Percentiles rank a stretch among this genome's conserved stretches.
phyloP scores from a whole-genome alignment of 805 yeast species.

The Nakazawaea pomicola region DNA sequence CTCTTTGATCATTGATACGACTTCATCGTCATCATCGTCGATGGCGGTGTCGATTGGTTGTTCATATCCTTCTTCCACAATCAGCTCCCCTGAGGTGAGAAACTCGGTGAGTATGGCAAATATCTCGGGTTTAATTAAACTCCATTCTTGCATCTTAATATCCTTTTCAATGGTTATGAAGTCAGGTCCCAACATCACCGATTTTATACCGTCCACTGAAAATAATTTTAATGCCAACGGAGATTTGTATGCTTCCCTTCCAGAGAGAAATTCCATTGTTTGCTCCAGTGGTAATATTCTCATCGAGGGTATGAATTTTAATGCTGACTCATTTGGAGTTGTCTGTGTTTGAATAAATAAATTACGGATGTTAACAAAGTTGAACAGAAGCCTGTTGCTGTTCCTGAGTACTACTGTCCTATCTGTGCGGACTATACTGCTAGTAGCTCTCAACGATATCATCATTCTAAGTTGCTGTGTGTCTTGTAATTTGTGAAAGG shows the following conservation, averaged over 20 bases:
- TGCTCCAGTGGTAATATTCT: constrained; percentile 57
- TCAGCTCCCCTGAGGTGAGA: constrained; percentile 50
- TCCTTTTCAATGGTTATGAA: constrained; percentile 77
- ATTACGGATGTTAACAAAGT: not conserved
- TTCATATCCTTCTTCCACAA: constrained; percentile 38
- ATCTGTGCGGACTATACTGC: no score
- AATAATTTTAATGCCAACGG: constrained; percentile 76
- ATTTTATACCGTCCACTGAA: constrained; percentile 67
- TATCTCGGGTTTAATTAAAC: constrained; percentile 60
- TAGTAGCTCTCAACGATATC: no score
- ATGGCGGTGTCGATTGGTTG: constrained; percentile 25
- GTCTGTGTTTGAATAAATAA: constrained; percentile 76
- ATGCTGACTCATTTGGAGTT: constrained; percentile 83
- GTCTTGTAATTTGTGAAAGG: no score
- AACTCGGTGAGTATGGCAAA: constrained; percentile 54
- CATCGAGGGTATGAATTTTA: constrained; percentile 77
- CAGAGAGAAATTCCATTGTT: constrained; percentile 68
- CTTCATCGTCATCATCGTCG: constrained; percentile 69
- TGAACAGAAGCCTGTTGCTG: constrained; percentile 12
- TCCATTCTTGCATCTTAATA: constrained; percentile 46
- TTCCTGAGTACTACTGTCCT: no score
- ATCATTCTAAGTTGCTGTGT: no score
- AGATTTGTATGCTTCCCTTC: constrained; percentile 69
- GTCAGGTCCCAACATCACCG: constrained; percentile 77
- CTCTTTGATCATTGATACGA: constrained; percentile 86